Evolutionary conservation across 208 protist species (phyloP).

Genomic region (Tritrichomonas musculus): DNA sequence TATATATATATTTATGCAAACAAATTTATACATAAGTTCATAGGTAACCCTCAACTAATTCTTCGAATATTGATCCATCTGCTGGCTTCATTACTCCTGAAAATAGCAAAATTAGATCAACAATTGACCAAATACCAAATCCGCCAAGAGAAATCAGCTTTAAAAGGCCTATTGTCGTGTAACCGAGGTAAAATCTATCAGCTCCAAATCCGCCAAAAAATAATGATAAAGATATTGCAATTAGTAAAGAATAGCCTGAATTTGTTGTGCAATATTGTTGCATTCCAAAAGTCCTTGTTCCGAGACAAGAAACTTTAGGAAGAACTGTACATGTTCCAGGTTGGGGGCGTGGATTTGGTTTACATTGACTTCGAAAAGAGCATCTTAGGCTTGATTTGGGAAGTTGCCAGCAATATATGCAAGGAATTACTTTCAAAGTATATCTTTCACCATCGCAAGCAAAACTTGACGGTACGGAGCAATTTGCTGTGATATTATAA

Average conservation of each 20-base stretch:
- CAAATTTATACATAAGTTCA: too few relatives aligned
- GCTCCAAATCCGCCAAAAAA: slow-evolving; percentile 7
- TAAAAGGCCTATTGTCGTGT: not conserved
- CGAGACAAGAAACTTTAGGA: not conserved
- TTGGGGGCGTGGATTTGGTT: not conserved
- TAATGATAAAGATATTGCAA: not conserved
- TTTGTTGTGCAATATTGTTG: not conserved
- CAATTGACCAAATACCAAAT: not conserved
- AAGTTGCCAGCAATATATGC: not conserved
- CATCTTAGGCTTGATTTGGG: not conserved
- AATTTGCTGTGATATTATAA: too few relatives aligned
- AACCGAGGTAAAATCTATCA: slow-evolving; percentile 14
- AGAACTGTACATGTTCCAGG: not conserved
- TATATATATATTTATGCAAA: too few relatives aligned
- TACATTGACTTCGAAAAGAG: not conserved
- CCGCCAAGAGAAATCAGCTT: not conserved
- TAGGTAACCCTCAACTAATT: too few relatives aligned
- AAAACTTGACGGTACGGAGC: too few relatives aligned
- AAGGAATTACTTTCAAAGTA: not conserved
- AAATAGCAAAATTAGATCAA: not conserved
- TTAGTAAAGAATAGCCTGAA: not conserved
- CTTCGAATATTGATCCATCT: not conserved
- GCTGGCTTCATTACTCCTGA: not conserved
- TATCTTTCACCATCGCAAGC: too few relatives aligned
- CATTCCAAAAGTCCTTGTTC: not conserved